phyloP scores from a whole-genome alignment of 2,329 filamentous ascomycete species.

The Cercospora brassicicola region DNA sequence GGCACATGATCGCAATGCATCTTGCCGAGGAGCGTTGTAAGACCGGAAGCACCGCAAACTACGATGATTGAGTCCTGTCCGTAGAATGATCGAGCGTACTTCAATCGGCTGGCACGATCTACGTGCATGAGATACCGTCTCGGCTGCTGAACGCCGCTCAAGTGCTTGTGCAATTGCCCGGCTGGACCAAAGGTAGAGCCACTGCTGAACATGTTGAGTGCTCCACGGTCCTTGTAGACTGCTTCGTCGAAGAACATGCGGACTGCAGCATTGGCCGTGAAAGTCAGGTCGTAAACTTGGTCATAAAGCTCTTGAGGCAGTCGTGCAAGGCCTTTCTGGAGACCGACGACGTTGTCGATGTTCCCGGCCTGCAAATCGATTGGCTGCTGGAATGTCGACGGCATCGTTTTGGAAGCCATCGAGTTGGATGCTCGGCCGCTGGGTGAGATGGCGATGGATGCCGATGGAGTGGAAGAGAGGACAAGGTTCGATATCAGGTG shows the following conservation, averaged over 20 bases:
- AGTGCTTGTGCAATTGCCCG: too few species aligned
- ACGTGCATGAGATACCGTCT: background rate
- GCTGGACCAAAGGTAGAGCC: too few species aligned
- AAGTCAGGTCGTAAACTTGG: background rate
- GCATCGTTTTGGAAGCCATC: background rate
- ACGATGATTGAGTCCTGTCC: background rate
- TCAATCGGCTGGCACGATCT: background rate
- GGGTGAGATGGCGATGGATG: background rate
- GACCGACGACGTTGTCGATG: background rate
- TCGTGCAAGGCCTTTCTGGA: background rate
- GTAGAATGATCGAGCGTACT: background rate
- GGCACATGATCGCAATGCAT: background rate
- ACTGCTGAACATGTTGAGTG: too few species aligned
- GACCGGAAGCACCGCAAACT: background rate
- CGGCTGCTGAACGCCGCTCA: too few species aligned
- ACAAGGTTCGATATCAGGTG: background rate
- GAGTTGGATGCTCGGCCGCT: background rate
- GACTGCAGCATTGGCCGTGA: background rate
- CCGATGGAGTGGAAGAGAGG: background rate
- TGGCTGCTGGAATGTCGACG: background rate
- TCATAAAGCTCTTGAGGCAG: background rate
- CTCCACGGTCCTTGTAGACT: too few species aligned
- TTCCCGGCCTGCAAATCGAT: background rate
- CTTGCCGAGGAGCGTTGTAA: background rate
- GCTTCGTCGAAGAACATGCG: background rate